These are phyloP conservation scores for Magnaporthales sp. DNA, from an alignment of 2,329 filamentous ascomycete genomes.

Conservation along the genomic window DNA sequence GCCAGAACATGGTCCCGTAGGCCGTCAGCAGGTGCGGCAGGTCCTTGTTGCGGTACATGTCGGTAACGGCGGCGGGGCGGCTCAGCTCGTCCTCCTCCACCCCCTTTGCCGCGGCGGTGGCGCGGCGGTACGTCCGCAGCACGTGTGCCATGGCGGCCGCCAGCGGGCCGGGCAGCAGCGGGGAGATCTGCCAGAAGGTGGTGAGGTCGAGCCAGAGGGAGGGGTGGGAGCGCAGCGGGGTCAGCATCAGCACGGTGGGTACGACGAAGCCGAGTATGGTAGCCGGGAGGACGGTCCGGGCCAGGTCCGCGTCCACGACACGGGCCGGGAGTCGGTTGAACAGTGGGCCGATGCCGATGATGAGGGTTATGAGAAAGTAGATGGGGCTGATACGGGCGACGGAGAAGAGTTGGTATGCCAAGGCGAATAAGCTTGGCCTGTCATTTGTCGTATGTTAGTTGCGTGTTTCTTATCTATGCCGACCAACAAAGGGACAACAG, in stretches of 20 bases:
- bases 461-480: neutral
- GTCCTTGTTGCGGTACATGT: neutral
- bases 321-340: slow-evolving; percentile 6
- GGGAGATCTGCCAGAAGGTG: slow-evolving; percentile 11
- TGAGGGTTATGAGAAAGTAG: slow-evolving; percentile 7
- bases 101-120: neutral
- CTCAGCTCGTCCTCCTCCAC: neutral
- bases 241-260: slow-evolving; percentile 11
- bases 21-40: neutral
- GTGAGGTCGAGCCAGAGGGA: slow-evolving; percentile 8
- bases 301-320: neutral
- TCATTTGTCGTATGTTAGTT: neutral
- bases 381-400: slow-evolving; percentile 1
- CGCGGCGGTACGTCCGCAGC: neutral
- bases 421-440: slow-evolving; percentile 3
- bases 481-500: neutral
- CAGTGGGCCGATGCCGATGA: neutral
- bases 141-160: neutral
- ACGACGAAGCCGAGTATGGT: slow-evolving; percentile 9
- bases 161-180: slow-evolving; percentile 8
- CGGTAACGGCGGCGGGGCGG: neutral
- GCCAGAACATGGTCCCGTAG: neutral
- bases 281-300: slow-evolving; percentile 8
- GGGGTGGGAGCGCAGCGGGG: slow-evolving; percentile 3
- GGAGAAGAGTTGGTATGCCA: neutral